Conservation (phyloP, 768 basidiomycete species). For the Neoboletus subvelutipes region DNA sequence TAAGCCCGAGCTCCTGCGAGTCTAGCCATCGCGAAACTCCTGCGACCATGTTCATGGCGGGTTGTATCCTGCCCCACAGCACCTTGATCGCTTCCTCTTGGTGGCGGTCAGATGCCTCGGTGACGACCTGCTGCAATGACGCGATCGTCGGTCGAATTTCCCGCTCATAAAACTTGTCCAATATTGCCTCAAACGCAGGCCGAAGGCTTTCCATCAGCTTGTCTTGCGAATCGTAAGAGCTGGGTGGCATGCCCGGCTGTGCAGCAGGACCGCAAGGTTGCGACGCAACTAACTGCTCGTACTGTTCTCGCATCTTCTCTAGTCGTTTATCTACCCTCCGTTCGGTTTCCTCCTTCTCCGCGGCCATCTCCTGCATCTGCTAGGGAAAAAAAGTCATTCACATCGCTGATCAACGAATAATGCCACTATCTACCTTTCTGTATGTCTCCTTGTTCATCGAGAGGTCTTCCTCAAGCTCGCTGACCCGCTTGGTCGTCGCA, state of each 20-base stretch:
- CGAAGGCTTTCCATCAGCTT: constrained; percentile 20
- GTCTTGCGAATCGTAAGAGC: constrained; percentile 2
- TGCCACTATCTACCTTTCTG: constrained; percentile 15
- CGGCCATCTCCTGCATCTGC: constrained; percentile 18
- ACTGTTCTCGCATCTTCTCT: constrained; percentile 17
- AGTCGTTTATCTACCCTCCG: constrained; percentile 16
- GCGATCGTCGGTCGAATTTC: constrained; percentile 23
- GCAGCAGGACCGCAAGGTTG: constrained; percentile 1
- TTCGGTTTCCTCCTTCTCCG: constrained; percentile 12
- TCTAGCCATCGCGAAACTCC: constrained; percentile 32
- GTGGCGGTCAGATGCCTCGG: constrained; percentile 17
- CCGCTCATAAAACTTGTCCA: constrained; percentile 25
- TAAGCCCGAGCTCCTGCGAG: constrained; percentile 26
- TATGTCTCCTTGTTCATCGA: constrained; percentile 14
- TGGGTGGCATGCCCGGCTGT: neutral
- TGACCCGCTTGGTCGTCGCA: constrained; percentile 20
- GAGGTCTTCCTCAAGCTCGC: constrained; percentile 24
- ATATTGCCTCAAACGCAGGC: constrained; percentile 16
- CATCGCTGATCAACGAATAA: neutral
- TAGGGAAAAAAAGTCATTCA: constrained; percentile 6
- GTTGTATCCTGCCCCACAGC: constrained; percentile 29
- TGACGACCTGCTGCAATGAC: constrained; percentile 8
- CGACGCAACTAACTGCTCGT: constrained; percentile 14
- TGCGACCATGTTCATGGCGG: constrained; percentile 33
- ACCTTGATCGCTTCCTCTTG: constrained; percentile 24